These are phyloP conservation scores for Aureobasidium vineae DNA, from an alignment of 2,329 filamentous ascomycete species.

Conservation along the genomic window DNA sequence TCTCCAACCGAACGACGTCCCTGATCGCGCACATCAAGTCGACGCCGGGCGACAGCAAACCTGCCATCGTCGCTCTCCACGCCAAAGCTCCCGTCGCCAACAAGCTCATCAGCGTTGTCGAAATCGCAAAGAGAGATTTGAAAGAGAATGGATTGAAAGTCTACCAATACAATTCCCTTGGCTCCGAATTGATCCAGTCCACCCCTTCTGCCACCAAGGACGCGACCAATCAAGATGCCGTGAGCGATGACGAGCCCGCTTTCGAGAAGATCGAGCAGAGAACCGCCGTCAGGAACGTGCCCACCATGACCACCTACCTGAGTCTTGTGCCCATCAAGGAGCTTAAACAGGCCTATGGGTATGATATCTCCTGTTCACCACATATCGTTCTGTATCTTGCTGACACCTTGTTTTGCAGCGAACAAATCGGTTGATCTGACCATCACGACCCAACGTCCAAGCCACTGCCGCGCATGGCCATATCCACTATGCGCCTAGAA, in stretches of 20 bases:
- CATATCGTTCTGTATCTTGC: not conserved
- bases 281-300: slow-evolving; percentile 48
- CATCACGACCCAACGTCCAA: not conserved
- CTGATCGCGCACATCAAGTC: slow-evolving; percentile 32
- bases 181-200: slow-evolving; percentile 31
- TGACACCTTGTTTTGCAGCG: not conserved
- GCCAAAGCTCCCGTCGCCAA: slow-evolving; percentile 46
- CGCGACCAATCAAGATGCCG: slow-evolving; percentile 30
- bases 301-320: slow-evolving; percentile 61
- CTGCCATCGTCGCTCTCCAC: slow-evolving; percentile 42
- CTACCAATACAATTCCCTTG: slow-evolving; percentile 41
- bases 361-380: not conserved
- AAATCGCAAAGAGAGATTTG: slow-evolving; percentile 53
- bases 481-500: not conserved
- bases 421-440: not conserved
- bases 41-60: slow-evolving; percentile 33
- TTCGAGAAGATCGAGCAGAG: slow-evolving; percentile 59
- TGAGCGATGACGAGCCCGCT: slow-evolving; percentile 38
- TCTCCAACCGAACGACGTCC: slow-evolving; percentile 35
- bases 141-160: slow-evolving; percentile 45
- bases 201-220: slow-evolving; percentile 21
- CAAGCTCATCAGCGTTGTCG: slow-evolving; percentile 67
- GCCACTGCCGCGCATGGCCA: not conserved
- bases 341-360: slow-evolving; percentile 52
- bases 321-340: slow-evolving; percentile 56